Base-by-base conservation (phyloP, 768 basidiomycete genomes). In the Naganishia kalamii region DNA sequence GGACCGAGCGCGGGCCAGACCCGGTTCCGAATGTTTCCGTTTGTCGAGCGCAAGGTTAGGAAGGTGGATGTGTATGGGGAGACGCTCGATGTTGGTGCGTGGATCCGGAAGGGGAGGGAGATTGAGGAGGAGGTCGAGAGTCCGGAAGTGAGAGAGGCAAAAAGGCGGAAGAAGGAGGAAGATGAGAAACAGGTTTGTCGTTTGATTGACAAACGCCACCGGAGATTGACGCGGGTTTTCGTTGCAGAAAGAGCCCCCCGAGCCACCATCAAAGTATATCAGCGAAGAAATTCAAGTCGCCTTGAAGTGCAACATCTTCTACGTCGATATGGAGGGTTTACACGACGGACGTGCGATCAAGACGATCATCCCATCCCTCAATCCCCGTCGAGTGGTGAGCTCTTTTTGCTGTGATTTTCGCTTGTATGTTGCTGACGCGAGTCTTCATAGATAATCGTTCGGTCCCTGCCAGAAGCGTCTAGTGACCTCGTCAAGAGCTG, bases 271-370 rank as follows among this genome's bases (percentile, higher is more conserved):
- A 37, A 98, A 97, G 77, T 98, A 86, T 70, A 83, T 96, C 49
- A 84, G 86, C 0, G 86, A 87, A 46, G 82, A 85, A 27, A 81
- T 88, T 6, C 86, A 88, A 64, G 84, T 97, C 27, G 87, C 91
- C 64, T 74, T 98, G 35, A 85, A 88, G 32, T 96, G 94, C 71
- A 85, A 88, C 4, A 79, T 98, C 30, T 84, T 92, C 49, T 98
- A 89, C 71, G 86, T 98, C 49, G 94, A 99, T 73, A 86, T 98
- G 85, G 96, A 98, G 73, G 96, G 96, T 32, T 80, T 94, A 60
- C 93, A 93, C 71, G 96, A 99, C 71, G 94, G 94, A 1, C 89
- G 94, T 66, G 92, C 96, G 0, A 87, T 96, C 66, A 97, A 97
- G 78, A 92, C 89, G 0, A 96, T 99, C 68, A 87, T 98, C 4